Conservation (phyloP, 371 early-diverging fungal genomes). For the Vittaforma corneae region DNA sequence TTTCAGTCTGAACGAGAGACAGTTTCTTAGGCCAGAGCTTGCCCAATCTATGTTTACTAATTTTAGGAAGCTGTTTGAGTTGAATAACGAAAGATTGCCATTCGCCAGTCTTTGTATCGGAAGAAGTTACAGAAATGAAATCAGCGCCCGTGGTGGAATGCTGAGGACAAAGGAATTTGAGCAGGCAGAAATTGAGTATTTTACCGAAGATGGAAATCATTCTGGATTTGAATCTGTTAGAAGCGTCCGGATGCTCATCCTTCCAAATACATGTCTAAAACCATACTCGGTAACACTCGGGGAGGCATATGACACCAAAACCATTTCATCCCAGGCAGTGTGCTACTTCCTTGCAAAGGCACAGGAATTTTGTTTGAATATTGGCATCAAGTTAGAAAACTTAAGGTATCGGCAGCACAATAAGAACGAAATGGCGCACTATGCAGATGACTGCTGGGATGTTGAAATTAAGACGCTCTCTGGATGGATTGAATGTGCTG, state of each 20-base stretch:
- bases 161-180: conserved; percentile 94
- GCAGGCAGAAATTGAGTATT: conserved; percentile 99
- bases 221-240: conserved; percentile 73
- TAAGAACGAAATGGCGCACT: conserved; percentile 99
- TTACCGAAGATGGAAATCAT: conserved; percentile 79
- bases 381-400: conserved; percentile 76
- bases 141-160: conserved; percentile 88
- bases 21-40: conserved; percentile 93
- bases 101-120: conserved; percentile 96
- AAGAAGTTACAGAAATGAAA: conserved; percentile 96
- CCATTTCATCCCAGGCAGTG: conserved; percentile 86
- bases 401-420: conserved; percentile 97
- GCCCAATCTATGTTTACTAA: conserved; percentile 98
- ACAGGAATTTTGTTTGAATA: conserved; percentile 73
- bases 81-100: conserved; percentile 91
- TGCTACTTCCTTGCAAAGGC: conserved; percentile 95
- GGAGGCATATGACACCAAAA: conserved; percentile 73
- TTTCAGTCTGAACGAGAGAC: conserved; percentile 75
- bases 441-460: conserved; percentile 82
- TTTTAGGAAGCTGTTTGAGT: conserved; percentile 86
- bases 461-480: conserved; percentile 58
- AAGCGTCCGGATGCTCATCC: conserved; percentile 66
- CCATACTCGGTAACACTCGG: conserved; percentile 68
- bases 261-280: conserved; percentile 58
- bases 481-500: conserved; percentile 99